A percentile compares a stretch with the other conserved stretches of the same genome.
These are phyloP conservation scores for Ustilago bromivora DNA, from an alignment of 1,284 basidiomycete genomes.

Conservation along the genomic window DNA sequence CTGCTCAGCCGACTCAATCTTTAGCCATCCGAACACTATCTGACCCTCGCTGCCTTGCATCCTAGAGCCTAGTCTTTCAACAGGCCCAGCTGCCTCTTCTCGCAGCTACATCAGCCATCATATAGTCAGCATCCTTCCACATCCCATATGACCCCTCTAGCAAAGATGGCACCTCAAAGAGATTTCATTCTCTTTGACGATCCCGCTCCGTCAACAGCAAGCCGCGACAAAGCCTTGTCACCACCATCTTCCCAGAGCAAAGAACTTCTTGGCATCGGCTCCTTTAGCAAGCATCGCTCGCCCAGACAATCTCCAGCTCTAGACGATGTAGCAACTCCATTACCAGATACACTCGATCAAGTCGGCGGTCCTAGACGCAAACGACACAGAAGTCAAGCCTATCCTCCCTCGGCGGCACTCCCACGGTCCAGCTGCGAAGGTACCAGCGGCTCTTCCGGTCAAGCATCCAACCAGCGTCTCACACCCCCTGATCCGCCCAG, in stretches of 20 bases:
- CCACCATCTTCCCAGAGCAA: conserved; percentile 9
- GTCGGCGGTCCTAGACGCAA: conserved; percentile 45
- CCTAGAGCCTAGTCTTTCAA: background rate
- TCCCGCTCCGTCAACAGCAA: conserved; percentile 13
- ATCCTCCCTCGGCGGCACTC: conserved; percentile 19
- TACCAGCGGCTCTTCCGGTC: conserved; percentile 18
- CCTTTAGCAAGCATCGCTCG: conserved; percentile 49
- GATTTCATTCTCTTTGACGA: conserved; percentile 63
- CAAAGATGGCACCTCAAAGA: conserved; percentile 35
- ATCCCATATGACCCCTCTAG: conserved; percentile 4
- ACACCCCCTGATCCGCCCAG: conserved; percentile 39
- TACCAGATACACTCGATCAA: conserved; percentile 30
- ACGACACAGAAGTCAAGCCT: conserved; percentile 45
- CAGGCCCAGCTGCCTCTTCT: background rate
- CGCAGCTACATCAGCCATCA: background rate
- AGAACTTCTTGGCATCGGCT: conserved; percentile 5
- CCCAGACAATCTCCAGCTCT: conserved; percentile 47
- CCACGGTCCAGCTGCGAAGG: conserved; percentile 30
- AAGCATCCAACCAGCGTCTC: conserved; percentile 26
- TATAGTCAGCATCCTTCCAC: background rate
- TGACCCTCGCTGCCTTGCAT: background rate
- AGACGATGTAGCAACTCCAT: conserved; percentile 33
- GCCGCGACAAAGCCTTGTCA: conserved; percentile 4
- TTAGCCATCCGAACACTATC: background rate
- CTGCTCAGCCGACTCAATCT: background rate